Evolutionary conservation across 2,329 filamentous ascomycete genomes (phyloP).

Genomic region (Alternaria dauci): DNA sequence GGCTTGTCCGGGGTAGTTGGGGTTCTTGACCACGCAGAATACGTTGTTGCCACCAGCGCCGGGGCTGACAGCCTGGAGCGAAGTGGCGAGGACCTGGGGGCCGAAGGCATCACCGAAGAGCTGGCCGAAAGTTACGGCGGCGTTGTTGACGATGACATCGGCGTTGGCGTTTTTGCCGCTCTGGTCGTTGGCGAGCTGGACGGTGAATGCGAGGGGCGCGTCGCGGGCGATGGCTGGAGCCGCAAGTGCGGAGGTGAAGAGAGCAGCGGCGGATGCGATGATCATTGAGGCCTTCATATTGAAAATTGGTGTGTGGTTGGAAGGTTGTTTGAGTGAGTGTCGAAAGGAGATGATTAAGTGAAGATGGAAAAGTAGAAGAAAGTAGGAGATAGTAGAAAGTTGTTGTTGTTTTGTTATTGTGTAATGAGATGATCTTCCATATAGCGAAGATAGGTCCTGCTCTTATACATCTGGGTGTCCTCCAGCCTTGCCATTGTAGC

Average conservation of each 20-base stretch:
- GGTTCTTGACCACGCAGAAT: slow-evolving; percentile 3
- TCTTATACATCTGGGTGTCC: slow-evolving; percentile 10
- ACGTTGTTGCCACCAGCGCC: slow-evolving; percentile 10
- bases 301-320: slow-evolving; percentile 1
- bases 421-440: slow-evolving; percentile 1
- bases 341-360: background rate
- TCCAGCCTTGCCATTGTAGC: background rate
- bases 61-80: slow-evolving; percentile 14
- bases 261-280: background rate
- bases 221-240: slow-evolving; percentile 6
- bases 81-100: slow-evolving; percentile 6
- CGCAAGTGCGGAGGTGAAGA: slow-evolving; percentile 10
- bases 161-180: slow-evolving; percentile 9
- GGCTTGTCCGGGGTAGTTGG: background rate
- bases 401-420: slow-evolving; percentile 12
- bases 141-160: slow-evolving; percentile 8
- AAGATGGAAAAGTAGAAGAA: background rate
- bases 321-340: background rate
- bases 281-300: slow-evolving; percentile 16
- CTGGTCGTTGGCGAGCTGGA: slow-evolving; percentile 12
- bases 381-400: slow-evolving; percentile 2
- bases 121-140: slow-evolving; percentile 3
- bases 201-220: background rate
- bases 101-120: slow-evolving; percentile 11
- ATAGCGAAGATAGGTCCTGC: background rate